Evolutionary conservation across 2,329 filamentous ascomycete genomes (phyloP), one percentile per base, ranked within the genome.

Genomic region (Nemania diffusa): DNA sequence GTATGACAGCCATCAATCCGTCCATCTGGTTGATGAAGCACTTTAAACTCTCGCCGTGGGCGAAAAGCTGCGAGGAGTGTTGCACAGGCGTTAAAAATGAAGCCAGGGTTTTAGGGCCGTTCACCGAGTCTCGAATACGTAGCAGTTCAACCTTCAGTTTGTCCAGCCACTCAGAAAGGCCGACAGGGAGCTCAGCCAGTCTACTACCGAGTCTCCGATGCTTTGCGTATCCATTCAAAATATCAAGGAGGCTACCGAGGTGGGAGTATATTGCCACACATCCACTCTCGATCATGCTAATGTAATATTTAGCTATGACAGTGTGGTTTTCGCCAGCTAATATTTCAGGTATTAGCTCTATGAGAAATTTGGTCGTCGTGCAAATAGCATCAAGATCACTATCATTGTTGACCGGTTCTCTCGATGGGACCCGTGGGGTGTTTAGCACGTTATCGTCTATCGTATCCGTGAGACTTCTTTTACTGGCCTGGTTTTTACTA

Each of bases 91-190:
- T n/a, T 52, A 26, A 9, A 46, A n/a, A 1, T 53, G 34, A 5
- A 46, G 13, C 13, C n/a, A 34, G 27, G 1, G 13, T 37, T 34
- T 32, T 42, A 15, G 62, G 61, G n/a, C 53, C 44, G 20, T 65
- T 46, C 13, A 73, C 50, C 1, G 55, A 44, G 13, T 42, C 50
- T 34, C 71, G 63, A 5, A 74, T 17, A 3, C 52, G 65, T 7
- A 69, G 57, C 42, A 76, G 55, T 24, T 71, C 65, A 26, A 53
- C 26, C n/a, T 66, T 53, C 8, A 77, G 69, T 5, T 53, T 68
- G 2, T 37, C 56, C 53, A 75, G 57, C 73, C 73, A 75, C 24
- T 69, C 34, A 17, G 57, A 62, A 5, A 77, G 67, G 42, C 73
- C 73, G 26, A 73, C 46, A 8, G 73, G 73, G 22, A 75, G 37